Conservation (phyloP, 2,329 filamentous ascomycete genomes). For the Cercospora sp. region DNA sequence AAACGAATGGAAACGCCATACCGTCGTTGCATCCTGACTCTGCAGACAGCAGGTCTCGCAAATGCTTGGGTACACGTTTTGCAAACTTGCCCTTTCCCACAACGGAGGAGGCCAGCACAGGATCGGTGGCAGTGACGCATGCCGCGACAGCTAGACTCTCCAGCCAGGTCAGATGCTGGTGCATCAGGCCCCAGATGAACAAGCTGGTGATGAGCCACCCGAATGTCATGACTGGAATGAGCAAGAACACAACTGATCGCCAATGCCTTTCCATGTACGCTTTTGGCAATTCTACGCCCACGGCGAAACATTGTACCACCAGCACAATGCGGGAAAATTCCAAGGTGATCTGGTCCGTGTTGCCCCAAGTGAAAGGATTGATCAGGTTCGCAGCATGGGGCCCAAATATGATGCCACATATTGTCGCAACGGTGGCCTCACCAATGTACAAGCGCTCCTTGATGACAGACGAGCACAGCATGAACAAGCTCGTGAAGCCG, state of each 20-base stretch:
- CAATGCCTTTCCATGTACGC: conserved; percentile 98
- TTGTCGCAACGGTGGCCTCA: conserved; percentile 89
- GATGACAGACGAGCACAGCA: conserved; percentile 96
- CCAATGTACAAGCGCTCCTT: conserved; percentile 99
- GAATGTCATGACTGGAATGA: conserved; percentile 95
- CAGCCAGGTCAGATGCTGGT: conserved; percentile 77
- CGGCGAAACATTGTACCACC: conserved; percentile 88
- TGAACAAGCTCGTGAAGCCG: conserved; percentile 96
- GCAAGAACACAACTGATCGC: conserved; percentile 83
- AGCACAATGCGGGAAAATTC: conserved; percentile 88
- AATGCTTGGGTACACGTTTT: conserved; percentile 93
- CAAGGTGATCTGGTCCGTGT: conserved; percentile 80
- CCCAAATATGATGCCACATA: conserved; percentile 86
- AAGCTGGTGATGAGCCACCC: conserved; percentile 92
- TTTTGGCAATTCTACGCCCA: conserved; percentile 86
- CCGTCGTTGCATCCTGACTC: conserved; percentile 99
- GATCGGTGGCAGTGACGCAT: conserved; percentile 95
- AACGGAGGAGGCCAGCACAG: conserved; percentile 93
- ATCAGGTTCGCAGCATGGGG: conserved; percentile 82
- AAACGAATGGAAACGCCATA: conserved; percentile 99
- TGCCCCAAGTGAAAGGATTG: conserved; percentile 74
- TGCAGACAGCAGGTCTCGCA: conserved; percentile 89
- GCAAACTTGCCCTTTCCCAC: conserved; percentile 99
- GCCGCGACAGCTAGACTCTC: conserved; percentile 85
- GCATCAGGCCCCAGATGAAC: conserved; percentile 87